Evolutionary conservation across 345 rosid genomes (phyloP), one percentile per base, ranked within the genome.

Genomic region (Theobroma cacao): DNA sequence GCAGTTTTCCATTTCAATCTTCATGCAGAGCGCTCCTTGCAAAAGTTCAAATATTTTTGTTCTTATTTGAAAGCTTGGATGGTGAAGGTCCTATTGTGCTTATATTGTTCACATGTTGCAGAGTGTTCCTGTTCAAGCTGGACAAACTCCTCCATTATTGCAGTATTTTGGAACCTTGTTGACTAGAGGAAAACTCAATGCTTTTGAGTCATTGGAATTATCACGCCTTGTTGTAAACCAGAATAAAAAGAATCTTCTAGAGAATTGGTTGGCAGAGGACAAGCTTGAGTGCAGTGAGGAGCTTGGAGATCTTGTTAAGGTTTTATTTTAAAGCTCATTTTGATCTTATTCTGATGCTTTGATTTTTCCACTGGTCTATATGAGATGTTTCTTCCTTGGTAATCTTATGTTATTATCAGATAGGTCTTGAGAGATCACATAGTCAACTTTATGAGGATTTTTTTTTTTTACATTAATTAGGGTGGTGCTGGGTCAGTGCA

Each of bases 41-140:
- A 24, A 11, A 33, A 56, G 31, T 33, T 15, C 43, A 33, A 13
- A 63, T 36, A 18, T 38, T 66, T 66, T 9, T 15, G 31, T 40
- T 68, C 2, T 18, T 43, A 28, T 45, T 45, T 68, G 20, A 26
- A 68, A 22, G 31, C 10, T 68, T n/a, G 59, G 59, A 20, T 8
- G 15, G 7, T 45, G 14, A 67, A 36, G 5, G 34, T 41, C 24
- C 53, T 38, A 3, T 20, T 1, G 28, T 55, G 13, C 60, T 55
- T 2, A 55, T 55, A 7, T n/a, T 58, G 31, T 58, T 72, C 20
- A 77, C 34, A 38, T 38, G 11, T 48, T 87, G 80, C 86, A 95
- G 99, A 93, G 98, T 84, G 99, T 95, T 78, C 99, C 99, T 73
- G 98, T 93, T 67, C 98, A 90, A 95, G 82, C 98, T 84, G 99